A percentile compares a stretch with the other conserved stretches of the same genome.
These are phyloP conservation scores for Cyclocybe cylindracea DNA, from an alignment of 768 basidiomycete genomes.

Conservation along the genomic window DNA sequence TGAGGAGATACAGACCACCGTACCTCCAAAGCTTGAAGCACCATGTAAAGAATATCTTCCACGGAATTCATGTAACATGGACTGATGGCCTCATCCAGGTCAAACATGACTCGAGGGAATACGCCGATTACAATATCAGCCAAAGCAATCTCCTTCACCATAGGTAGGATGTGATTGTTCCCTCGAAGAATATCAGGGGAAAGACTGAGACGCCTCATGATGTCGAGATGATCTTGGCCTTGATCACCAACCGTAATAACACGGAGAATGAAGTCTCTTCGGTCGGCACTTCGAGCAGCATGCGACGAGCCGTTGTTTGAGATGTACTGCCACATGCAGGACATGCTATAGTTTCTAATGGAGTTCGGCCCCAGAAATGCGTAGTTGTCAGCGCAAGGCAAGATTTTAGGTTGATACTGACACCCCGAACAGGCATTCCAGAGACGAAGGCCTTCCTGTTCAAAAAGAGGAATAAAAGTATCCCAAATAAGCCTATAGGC, in stretches of 20 bases:
- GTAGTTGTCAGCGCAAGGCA: no score
- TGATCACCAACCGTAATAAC: constrained; percentile 3
- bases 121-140: constrained; percentile 9
- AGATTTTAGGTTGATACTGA: no score
- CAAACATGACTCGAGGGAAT: not conserved
- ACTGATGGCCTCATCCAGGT: not conserved
- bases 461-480: no score
- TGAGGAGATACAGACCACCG: constrained; percentile 1
- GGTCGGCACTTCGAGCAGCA: not conserved
- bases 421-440: no score
- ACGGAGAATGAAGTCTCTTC: constrained; percentile 3
- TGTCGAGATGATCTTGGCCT: not conserved
- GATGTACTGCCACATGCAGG: no score
- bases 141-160: constrained; percentile 3
- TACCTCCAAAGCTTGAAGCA: constrained; percentile 10
- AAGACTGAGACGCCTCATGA: not conserved
- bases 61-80: not conserved
- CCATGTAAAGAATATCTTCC: constrained; percentile 8
- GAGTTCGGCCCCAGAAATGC: no score
- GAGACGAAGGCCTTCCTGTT: no score
- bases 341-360: no score
- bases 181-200: not conserved
- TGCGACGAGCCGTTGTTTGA: not conserved
- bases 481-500: no score
- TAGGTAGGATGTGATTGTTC: constrained; percentile 8